These are phyloP conservation scores for Paramecium pentaurelia DNA, from an alignment of 73 alveolate genomes.

Conservation along the genomic window DNA sequence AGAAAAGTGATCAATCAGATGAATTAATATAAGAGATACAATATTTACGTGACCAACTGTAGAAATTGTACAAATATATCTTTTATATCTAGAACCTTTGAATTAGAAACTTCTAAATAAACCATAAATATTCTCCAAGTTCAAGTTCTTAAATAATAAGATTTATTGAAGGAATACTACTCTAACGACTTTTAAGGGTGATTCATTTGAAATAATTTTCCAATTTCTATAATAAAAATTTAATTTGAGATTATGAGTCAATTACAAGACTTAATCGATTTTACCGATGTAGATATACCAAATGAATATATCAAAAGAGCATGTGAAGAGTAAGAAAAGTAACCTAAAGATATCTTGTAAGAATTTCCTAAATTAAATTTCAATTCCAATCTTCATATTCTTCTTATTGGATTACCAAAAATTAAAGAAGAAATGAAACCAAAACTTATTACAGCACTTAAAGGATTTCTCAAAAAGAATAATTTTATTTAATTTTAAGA, in stretches of 20 bases:
- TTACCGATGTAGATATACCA: background rate
- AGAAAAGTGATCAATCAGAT: background rate
- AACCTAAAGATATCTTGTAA: background rate
- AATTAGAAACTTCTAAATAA: background rate
- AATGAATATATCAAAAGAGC: background rate
- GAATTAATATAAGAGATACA: background rate
- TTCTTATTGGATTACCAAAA: background rate
- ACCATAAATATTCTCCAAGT: background rate
- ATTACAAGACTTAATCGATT: background rate
- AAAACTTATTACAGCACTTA: background rate
- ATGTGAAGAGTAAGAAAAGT: background rate
- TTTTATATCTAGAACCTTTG: background rate
- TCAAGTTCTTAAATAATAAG: background rate
- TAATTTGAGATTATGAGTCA: background rate
- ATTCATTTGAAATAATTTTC: background rate
- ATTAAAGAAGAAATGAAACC: background rate
- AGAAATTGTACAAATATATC: background rate
- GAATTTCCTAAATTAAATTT: background rate
- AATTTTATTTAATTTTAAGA: background rate
- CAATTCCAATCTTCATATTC: background rate
- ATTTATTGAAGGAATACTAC: background rate
- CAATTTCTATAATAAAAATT: background rate
- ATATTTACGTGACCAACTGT: background rate
- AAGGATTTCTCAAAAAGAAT: background rate
- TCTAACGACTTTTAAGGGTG: background rate